Conservation (phyloP, 2,329 filamentous ascomycete genomes). For the Diplodia intermedia region DNA sequence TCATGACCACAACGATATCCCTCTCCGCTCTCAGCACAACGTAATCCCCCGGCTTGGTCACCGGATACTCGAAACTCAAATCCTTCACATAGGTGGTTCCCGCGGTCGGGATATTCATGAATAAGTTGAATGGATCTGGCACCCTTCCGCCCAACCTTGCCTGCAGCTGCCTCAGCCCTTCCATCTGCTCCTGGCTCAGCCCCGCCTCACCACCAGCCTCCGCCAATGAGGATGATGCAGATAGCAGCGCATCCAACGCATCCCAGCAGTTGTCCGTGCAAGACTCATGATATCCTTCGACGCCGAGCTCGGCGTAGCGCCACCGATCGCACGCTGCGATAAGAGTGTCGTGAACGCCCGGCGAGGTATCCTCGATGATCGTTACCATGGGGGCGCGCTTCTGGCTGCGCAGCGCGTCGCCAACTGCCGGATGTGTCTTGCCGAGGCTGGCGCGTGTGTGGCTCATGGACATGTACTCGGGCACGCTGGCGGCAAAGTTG, state of each 20-base stretch:
- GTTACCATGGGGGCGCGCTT: conserved; percentile 56
- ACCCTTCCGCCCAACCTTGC: conserved; percentile 13
- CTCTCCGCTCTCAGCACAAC: conserved; percentile 47
- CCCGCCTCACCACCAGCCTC: conserved; percentile 48
- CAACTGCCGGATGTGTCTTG: conserved; percentile 49
- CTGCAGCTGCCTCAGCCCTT: conserved; percentile 34
- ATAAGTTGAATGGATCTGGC: conserved; percentile 16
- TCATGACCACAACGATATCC: conserved; percentile 48
- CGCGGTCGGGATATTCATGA: conserved; percentile 12
- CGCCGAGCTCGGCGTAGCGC: conserved; percentile 51
- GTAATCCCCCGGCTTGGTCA: conserved; percentile 39
- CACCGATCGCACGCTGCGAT: conserved; percentile 57
- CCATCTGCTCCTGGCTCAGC: conserved; percentile 55
- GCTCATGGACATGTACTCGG: conserved; percentile 55
- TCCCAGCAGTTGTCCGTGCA: conserved; percentile 49
- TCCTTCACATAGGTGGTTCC: conserved; percentile 4
- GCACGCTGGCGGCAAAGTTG: conserved; percentile 40
- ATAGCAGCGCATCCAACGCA: conserved; percentile 13
- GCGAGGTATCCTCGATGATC: conserved; percentile 54
- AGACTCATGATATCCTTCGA: conserved; percentile 53
- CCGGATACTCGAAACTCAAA: conserved; percentile 14
- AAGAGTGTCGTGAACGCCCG: conserved; percentile 56
- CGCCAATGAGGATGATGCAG: not conserved
- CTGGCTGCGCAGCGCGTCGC: conserved; percentile 50
- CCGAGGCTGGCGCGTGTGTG: conserved; percentile 50